Percentiles rank a stretch among this genome's conserved stretches.
phyloP scores from a whole-genome alignment of 345 rosid species.

The Orychophragmus violaceus region DNA sequence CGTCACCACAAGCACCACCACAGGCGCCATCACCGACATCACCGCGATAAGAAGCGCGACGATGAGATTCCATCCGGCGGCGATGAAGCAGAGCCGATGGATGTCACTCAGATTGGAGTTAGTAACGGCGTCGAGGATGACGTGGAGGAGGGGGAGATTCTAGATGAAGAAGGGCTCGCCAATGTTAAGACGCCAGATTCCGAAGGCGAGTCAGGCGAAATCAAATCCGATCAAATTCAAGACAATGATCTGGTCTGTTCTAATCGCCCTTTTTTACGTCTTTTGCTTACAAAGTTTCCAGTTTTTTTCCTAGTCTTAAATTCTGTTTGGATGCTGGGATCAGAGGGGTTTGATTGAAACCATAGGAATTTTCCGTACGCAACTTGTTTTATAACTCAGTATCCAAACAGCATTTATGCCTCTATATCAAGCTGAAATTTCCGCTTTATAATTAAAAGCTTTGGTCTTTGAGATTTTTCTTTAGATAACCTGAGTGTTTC shows the following conservation, averaged over 20 bases:
- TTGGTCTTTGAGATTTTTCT: slow-evolving; percentile 44
- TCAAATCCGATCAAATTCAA: slow-evolving; percentile 31
- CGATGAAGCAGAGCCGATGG: slow-evolving; percentile 23
- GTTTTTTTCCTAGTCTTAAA: background rate
- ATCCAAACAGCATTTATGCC: slow-evolving; percentile 29
- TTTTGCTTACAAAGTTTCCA: background rate
- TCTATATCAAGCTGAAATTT: slow-evolving; percentile 5
- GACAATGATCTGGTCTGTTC: slow-evolving; percentile 65
- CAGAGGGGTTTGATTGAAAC: background rate
- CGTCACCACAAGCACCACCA: slow-evolving; percentile 55
- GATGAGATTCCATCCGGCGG: slow-evolving; percentile 34
- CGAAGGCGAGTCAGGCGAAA: slow-evolving; percentile 31
- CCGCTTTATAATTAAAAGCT: slow-evolving; percentile 28
- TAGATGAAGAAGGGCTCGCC: slow-evolving; percentile 49
- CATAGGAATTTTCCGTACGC: background rate
- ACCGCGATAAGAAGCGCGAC: slow-evolving; percentile 56
- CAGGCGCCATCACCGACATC: slow-evolving; percentile 52
- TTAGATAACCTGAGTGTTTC: slow-evolving; percentile 50
- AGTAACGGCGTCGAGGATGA: slow-evolving; percentile 47
- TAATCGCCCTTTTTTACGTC: slow-evolving; percentile 24
- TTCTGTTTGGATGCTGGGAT: slow-evolving; percentile 32
- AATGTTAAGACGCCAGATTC: slow-evolving; percentile 19
- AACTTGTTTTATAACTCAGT: slow-evolving; percentile 19
- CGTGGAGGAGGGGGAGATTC: slow-evolving; percentile 97
- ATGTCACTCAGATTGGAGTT: slow-evolving; percentile 15